Conservation (phyloP, 768 basidiomycete species). For the Rhodotorula kratochvilovae region DNA sequence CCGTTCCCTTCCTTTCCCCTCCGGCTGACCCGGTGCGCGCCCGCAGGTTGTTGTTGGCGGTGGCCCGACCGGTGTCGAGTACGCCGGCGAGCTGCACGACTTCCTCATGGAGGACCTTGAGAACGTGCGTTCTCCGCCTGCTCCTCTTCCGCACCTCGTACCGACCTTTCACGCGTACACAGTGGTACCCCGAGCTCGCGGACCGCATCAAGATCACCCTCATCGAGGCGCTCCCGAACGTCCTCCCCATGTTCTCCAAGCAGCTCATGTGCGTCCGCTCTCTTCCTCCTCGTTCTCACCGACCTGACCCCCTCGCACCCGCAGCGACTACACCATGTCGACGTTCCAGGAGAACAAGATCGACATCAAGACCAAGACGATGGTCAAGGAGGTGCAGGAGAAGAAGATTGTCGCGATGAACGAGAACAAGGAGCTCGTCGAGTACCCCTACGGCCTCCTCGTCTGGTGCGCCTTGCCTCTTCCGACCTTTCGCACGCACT, state of each 20-base stretch:
- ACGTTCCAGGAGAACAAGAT: slow-evolving; percentile 98
- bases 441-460: slow-evolving; percentile 90
- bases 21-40: slow-evolving; percentile 53
- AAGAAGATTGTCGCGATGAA: slow-evolving; percentile 78
- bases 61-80: slow-evolving; percentile 93
- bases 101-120: slow-evolving; percentile 68
- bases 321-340: slow-evolving; percentile 88
- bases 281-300: neutral
- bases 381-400: slow-evolving; percentile 93
- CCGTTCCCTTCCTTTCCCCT: too few species aligned
- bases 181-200: slow-evolving; percentile 62
- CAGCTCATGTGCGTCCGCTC: slow-evolving; percentile 55
- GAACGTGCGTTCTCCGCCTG: slow-evolving; percentile 62
- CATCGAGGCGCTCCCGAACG: slow-evolving; percentile 93
- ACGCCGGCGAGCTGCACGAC: slow-evolving; percentile 67
- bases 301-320: slow-evolving; percentile 11
- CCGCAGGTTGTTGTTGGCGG: slow-evolving; percentile 64
- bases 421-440: slow-evolving; percentile 77
- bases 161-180: neutral
- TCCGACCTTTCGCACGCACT: too few species aligned
- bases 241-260: slow-evolving; percentile 80
- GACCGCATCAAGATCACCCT: slow-evolving; percentile 81
- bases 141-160: neutral
- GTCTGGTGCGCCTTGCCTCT: slow-evolving; percentile 76
- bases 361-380: slow-evolving; percentile 94